These are phyloP conservation scores for Bryoglossum gracile DNA, from an alignment of 495 filamentous ascomycete genomes.

Conservation along the genomic window DNA sequence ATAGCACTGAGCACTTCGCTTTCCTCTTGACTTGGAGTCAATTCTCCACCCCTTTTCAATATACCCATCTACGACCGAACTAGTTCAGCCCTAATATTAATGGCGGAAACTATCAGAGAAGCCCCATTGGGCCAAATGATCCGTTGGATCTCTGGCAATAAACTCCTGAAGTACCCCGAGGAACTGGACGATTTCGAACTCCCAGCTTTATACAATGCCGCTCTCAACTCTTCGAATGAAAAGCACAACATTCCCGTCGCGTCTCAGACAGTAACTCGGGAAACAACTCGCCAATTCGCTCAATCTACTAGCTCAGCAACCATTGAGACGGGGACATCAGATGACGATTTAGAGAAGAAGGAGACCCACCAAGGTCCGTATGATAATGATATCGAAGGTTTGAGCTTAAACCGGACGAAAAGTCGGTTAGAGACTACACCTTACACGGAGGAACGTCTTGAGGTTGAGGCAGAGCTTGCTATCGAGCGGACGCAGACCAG, in stretches of 20 bases:
- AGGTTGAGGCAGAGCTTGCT: constrained; percentile 35
- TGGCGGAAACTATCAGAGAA: constrained; percentile 38
- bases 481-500: constrained; percentile 39
- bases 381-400: constrained; percentile 47
- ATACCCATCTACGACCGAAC: neutral
- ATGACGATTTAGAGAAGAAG: constrained; percentile 11
- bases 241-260: neutral
- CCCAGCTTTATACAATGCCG: constrained; percentile 37
- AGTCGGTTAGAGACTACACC: constrained; percentile 29
- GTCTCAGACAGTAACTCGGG: neutral
- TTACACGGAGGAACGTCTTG: constrained; percentile 34
- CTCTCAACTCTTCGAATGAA: constrained; percentile 24
- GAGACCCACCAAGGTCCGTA: constrained; percentile 40
- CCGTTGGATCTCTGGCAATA: constrained; percentile 41
- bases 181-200: constrained; percentile 44
- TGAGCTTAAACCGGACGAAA: constrained; percentile 31
- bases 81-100: neutral
- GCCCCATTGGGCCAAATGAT: constrained; percentile 48
- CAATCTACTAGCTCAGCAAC: constrained; percentile 1
- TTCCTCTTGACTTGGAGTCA: neutral
- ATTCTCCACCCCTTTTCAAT: neutral
- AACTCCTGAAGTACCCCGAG: constrained; percentile 47
- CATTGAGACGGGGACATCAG: neutral
- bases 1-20: neutral
- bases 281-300: constrained; percentile 8